phyloP scores from a whole-genome alignment of 1,284 basidiomycete species.

The Coniferiporia sulphurascens region DNA sequence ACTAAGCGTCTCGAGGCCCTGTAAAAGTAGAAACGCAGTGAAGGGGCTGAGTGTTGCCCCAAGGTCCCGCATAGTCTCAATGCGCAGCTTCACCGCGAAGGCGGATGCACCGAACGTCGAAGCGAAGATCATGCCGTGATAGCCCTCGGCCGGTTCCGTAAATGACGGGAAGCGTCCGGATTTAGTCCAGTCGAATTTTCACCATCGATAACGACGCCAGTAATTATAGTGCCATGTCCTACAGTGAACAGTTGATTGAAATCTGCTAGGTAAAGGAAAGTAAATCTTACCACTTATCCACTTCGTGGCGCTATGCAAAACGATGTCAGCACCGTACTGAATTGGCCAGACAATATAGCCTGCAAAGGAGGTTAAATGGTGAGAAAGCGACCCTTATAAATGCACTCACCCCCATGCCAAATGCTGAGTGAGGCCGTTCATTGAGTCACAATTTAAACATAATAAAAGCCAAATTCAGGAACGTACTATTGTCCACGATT shows the following conservation, averaged over 20 bases:
- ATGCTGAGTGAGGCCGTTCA: constrained; percentile 39
- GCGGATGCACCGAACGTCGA: constrained; percentile 74
- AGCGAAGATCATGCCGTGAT: constrained; percentile 73
- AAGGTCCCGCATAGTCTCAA: constrained; percentile 74
- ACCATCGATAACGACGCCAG: constrained; percentile 76
- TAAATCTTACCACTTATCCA: constrained; percentile 70
- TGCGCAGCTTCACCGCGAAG: constrained; percentile 71
- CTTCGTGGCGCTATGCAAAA: constrained; percentile 88
- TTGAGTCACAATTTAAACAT: not conserved
- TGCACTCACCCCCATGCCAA: constrained; percentile 69
- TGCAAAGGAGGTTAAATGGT: constrained; percentile 21
- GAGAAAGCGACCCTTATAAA: not conserved
- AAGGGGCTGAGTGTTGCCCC: constrained; percentile 79
- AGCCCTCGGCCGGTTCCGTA: constrained; percentile 78
- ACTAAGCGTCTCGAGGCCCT: constrained; percentile 84
- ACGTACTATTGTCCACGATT: constrained; percentile 74
- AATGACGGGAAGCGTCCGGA: constrained; percentile 80
- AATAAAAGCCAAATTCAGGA: not conserved
- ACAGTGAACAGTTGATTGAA: not conserved
- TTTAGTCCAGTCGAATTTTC: constrained; percentile 82
- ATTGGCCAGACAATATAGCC: constrained; percentile 74
- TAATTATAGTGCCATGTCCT: constrained; percentile 86
- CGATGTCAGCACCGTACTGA: too few species aligned
- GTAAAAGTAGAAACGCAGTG: constrained; percentile 74
- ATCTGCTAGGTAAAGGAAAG: too few species aligned